Base-by-base conservation (phyloP, 2,329 filamentous ascomycete genomes). In the Phialophora tarda region DNA sequence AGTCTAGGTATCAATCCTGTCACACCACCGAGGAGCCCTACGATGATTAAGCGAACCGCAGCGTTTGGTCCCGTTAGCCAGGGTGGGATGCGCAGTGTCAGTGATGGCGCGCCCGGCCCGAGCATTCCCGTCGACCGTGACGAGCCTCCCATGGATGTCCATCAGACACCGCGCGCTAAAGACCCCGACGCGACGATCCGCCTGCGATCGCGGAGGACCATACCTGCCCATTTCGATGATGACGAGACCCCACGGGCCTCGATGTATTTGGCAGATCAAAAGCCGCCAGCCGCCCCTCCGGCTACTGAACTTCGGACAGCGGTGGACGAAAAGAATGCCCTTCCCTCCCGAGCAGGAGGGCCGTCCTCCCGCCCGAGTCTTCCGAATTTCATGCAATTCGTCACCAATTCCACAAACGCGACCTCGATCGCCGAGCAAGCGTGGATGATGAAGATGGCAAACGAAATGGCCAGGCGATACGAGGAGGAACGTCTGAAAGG, bases 391-490 rank as follows among this genome's bases (percentile, higher is more conserved):
- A 74, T 79, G 47, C 76, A 78, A 21, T 80, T 79, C 59, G 73
- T 73, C 34, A 67, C 69, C 21, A 74, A 77, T n/a, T 72, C 77
- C 4, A 73, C 69, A 4, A 74, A 74, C 8, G 70, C 71, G 26
- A 74, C 77, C 34, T 75, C 74, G 17, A 77, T 82, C 26, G 75
- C 83, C n/a, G 81, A 84, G 66, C 79, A 82, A 68, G 77, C 77
- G 4, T 77, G 80, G 73, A 79, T 82, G 59, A 78, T 80, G 73
- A 78, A 97, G 82, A 95, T 99, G 87, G 93, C 94, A 4, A 89
- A 89, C 70, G 95, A 98, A 78, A 94, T 98, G 73, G 92, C 93
- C 41, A 77, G 78, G 67, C 90, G 92, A 63, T 92, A 96, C 71
- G 91, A 94, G 71, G 91, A 97, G 72, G 91, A 97, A 79, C 95